phyloP scores from a whole-genome alignment of 2,329 filamentous ascomycete genomes.

The Ophidiomyces ophidiicola region DNA sequence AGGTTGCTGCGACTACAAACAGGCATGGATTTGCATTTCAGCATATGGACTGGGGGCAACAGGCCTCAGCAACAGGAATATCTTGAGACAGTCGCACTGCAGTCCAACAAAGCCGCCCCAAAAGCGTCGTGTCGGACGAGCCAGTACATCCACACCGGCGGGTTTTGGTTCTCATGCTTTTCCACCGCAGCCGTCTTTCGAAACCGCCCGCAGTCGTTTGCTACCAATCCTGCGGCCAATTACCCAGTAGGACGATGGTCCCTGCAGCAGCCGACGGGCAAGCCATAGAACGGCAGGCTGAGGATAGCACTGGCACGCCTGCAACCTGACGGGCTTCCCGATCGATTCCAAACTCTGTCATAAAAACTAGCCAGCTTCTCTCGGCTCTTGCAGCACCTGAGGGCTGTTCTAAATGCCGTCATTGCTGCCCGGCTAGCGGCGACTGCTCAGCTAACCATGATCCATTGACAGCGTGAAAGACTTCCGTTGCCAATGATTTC shows the following conservation, averaged over 20 bases:
- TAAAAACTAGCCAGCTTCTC: too few relatives aligned
- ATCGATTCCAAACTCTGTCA: too few relatives aligned
- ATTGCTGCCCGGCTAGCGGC: not conserved
- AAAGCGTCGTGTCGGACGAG: not conserved
- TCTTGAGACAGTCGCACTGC: slow-evolving; percentile 7
- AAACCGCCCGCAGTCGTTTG: too few relatives aligned
- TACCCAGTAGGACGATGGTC: too few relatives aligned
- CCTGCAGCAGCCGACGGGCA: too few relatives aligned
- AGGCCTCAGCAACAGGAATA: not conserved
- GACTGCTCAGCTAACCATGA: slow-evolving; percentile 20
- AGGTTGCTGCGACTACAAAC: slow-evolving; percentile 20
- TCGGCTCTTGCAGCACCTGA: too few relatives aligned
- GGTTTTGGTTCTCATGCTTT: slow-evolving; percentile 3
- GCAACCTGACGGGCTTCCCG: too few relatives aligned
- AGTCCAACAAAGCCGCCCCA: slow-evolving; percentile 10
- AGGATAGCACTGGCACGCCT: too few relatives aligned
- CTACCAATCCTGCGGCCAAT: not conserved
- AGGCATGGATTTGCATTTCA: slow-evolving; percentile 10
- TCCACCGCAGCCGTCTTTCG: not conserved
- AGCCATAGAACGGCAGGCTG: too few relatives aligned
- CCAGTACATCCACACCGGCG: not conserved
- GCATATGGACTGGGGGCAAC: not conserved
- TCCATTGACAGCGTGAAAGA: slow-evolving; percentile 28
- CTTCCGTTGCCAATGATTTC: slow-evolving; percentile 27
- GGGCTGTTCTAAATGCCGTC: not conserved